phyloP scores from a whole-genome alignment of 139 green algal genomes.

The Nannochloris sp. region DNA sequence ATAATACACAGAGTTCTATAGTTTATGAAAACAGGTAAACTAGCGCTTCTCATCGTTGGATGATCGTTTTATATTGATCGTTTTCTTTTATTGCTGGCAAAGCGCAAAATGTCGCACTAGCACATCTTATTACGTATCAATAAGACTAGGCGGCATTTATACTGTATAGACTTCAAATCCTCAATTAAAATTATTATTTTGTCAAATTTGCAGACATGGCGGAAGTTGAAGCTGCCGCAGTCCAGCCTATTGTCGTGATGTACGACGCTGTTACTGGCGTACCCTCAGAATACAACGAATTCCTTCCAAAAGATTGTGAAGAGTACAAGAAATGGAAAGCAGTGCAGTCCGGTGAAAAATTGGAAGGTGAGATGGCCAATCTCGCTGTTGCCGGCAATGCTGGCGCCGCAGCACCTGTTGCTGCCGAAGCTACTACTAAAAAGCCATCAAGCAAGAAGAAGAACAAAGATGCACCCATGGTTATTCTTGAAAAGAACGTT shows the following conservation, averaged over 20 bases:
- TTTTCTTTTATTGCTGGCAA: background rate
- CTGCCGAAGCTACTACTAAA: constrained; percentile 28
- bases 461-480: constrained; percentile 38
- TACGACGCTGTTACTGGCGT: constrained; percentile 69
- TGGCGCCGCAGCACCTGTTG: constrained; percentile 15
- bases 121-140: background rate
- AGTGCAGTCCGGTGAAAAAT: constrained; percentile 39
- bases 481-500: constrained; percentile 64
- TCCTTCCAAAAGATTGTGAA: constrained; percentile 66
- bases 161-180: background rate
- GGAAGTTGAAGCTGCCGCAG: constrained; percentile 1
- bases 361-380: constrained; percentile 34
- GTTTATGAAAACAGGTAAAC: background rate
- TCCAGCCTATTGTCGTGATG: constrained; percentile 46
- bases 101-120: background rate
- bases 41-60: background rate
- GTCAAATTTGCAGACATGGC: background rate
- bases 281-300: constrained; percentile 81
- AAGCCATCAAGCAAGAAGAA: constrained; percentile 71
- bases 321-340: constrained; percentile 86
- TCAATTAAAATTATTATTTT: background rate
- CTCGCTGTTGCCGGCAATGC: constrained; percentile 56
- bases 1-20: background rate
- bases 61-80: background rate
- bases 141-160: background rate